Percentiles rank a stretch among this genome's conserved stretches.
phyloP scores from a whole-genome alignment of 2,329 filamentous ascomycete genomes.

The Fusarium sp. region DNA sequence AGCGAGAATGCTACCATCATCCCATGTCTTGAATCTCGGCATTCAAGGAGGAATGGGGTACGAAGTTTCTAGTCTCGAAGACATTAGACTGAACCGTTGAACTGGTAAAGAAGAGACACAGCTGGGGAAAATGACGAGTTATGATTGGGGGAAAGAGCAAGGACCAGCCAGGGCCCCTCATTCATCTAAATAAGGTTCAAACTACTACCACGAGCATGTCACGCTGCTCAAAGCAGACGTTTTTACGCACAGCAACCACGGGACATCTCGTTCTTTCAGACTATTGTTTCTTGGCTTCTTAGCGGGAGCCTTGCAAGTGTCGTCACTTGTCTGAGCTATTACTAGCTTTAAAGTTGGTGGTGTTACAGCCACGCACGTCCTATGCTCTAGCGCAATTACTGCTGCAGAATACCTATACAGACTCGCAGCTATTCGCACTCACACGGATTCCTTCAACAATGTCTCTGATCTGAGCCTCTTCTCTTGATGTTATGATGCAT shows the following conservation, averaged over 20 bases:
- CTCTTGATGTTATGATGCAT: slow-evolving; percentile 19
- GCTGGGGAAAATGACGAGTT: slow-evolving; percentile 9
- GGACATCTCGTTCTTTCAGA: slow-evolving; percentile 2
- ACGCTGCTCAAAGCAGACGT: slow-evolving; percentile 19
- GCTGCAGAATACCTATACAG: not conserved
- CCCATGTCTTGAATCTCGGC: slow-evolving; percentile 30
- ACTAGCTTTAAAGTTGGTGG: slow-evolving; percentile 3
- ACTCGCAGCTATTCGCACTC: slow-evolving; percentile 1
- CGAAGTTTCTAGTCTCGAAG: slow-evolving; percentile 1
- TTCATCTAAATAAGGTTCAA: slow-evolving; percentile 43
- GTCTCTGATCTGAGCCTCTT: slow-evolving; percentile 6
- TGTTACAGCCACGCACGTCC: not conserved
- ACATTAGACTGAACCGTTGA: slow-evolving; percentile 24
- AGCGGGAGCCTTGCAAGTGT: not conserved
- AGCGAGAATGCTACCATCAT: slow-evolving; percentile 26
- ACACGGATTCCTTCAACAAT: not conserved
- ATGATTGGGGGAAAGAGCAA: slow-evolving; percentile 36
- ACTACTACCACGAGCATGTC: slow-evolving; percentile 21
- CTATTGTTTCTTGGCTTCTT: not conserved
- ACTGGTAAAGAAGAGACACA: slow-evolving; percentile 13
- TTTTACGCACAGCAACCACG: not conserved
- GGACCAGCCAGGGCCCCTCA: slow-evolving; percentile 24
- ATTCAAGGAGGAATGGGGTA: slow-evolving; percentile 15
- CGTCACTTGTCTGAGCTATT: not conserved
- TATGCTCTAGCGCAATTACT: not conserved